Conservation (phyloP, 306 rosid genomes). For the Medicago lupulina region DNA sequence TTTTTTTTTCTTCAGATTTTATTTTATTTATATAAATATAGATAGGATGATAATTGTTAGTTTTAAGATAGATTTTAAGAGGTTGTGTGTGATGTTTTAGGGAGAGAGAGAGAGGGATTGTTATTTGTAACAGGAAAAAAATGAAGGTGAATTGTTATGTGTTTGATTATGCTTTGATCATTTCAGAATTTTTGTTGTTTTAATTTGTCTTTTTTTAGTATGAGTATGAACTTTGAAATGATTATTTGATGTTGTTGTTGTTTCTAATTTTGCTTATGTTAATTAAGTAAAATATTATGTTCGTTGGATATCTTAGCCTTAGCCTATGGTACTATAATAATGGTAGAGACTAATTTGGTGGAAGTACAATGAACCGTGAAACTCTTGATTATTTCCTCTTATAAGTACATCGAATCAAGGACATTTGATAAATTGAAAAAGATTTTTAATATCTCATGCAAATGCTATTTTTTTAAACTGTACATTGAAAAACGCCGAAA, state of each 20-base stretch:
- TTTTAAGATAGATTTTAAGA: conserved; percentile 29
- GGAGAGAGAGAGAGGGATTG: conserved; percentile 12
- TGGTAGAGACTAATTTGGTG: too few relatives aligned
- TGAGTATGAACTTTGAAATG: conserved; percentile 51
- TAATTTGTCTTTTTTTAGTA: conserved; percentile 34
- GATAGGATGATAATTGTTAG: conserved; percentile 11
- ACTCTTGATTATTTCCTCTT: too few relatives aligned
- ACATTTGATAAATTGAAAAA: too few relatives aligned
- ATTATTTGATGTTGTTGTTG: conserved; percentile 60
- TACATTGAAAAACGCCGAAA: too few relatives aligned
- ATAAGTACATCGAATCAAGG: too few relatives aligned
- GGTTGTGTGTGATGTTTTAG: conserved; percentile 42
- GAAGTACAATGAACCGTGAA: too few relatives aligned
- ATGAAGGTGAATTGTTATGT: conserved; percentile 46
- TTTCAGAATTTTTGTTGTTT: conserved; percentile 25
- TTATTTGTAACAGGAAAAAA: conserved; percentile 47
- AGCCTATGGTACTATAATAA: too few relatives aligned
- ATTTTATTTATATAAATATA: conserved; percentile 34
- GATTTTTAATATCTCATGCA: too few relatives aligned
- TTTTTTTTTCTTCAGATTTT: conserved; percentile 35
- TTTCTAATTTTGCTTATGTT: conserved; percentile 34
- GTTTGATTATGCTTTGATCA: conserved; percentile 54
- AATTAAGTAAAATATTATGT: background rate
- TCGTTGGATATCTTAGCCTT: too few relatives aligned
- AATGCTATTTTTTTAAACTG: too few relatives aligned